These are phyloP conservation scores for Penicillium fuscoglaucum DNA, from an alignment of 2,329 filamentous ascomycete genomes.

Conservation along the genomic window DNA sequence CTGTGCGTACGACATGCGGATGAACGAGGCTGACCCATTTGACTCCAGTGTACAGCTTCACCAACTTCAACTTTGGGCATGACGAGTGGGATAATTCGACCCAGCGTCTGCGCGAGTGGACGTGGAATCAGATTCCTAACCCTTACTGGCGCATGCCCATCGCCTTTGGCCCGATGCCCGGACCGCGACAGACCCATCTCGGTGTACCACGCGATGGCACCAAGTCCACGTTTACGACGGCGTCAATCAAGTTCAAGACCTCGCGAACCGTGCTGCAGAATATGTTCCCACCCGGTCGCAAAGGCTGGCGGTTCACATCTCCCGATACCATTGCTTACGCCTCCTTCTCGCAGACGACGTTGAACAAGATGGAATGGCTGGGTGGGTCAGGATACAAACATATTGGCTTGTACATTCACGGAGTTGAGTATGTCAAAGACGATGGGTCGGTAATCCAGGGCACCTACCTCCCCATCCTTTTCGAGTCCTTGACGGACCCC, in stretches of 20 bases:
- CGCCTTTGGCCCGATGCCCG: slow-evolving; percentile 51
- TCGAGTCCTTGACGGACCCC: slow-evolving; percentile 60
- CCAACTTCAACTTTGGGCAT: slow-evolving; percentile 52
- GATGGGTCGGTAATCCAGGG: slow-evolving; percentile 52
- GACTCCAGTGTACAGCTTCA: not conserved
- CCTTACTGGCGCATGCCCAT: slow-evolving; percentile 49
- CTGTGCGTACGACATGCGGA: no score
- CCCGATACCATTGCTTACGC: slow-evolving; percentile 49
- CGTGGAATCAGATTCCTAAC: slow-evolving; percentile 47
- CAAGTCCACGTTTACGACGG: slow-evolving; percentile 46
- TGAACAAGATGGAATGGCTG: slow-evolving; percentile 60
- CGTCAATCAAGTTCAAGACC: slow-evolving; percentile 54
- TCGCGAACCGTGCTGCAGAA: slow-evolving; percentile 52
- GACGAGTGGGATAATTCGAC: slow-evolving; percentile 59
- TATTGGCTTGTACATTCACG: slow-evolving; percentile 63
- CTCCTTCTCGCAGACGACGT: slow-evolving; percentile 44
- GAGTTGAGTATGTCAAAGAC: slow-evolving; percentile 56
- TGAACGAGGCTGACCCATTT: no score
- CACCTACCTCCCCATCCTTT: slow-evolving; percentile 58
- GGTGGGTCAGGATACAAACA: slow-evolving; percentile 60
- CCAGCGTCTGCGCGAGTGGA: slow-evolving; percentile 49
- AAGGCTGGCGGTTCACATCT: slow-evolving; percentile 40
- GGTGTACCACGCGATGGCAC: slow-evolving; percentile 21
- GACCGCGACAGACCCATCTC: slow-evolving; percentile 43
- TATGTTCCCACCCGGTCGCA: slow-evolving; percentile 47